These are phyloP conservation scores for Vitis hybrid DNA, from an alignment of 177 flowering plant genomes.

Conservation along the genomic window DNA sequence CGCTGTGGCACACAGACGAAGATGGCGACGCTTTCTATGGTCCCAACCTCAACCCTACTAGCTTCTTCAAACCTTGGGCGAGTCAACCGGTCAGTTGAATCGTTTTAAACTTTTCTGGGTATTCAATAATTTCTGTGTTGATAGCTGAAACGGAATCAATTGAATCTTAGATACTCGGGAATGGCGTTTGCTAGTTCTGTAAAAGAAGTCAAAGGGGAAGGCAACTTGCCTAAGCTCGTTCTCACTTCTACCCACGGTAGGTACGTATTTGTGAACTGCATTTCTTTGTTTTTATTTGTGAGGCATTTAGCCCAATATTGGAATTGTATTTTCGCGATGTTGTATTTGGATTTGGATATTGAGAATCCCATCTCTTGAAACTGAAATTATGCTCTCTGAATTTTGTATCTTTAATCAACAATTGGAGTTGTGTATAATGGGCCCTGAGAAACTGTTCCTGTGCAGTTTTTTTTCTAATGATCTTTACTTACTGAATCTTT, in stretches of 20 bases:
- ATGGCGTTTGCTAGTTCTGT: conserved; percentile 54
- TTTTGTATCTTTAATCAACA: no score
- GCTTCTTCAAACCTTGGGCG: conserved; percentile 28
- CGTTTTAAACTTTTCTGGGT: background rate
- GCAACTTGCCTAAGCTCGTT: conserved; percentile 74
- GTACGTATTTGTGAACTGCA: conserved; percentile 23
- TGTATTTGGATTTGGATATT: no score
- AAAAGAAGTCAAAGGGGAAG: conserved; percentile 54
- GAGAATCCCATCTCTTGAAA: no score
- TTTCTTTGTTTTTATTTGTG: background rate
- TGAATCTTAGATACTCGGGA: conserved; percentile 29
- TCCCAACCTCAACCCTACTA: conserved; percentile 20
- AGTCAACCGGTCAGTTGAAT: conserved; percentile 34
- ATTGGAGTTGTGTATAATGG: no score
- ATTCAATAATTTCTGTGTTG: background rate
- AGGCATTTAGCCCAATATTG: background rate
- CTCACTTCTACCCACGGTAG: conserved; percentile 69
- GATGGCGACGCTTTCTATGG: conserved; percentile 30
- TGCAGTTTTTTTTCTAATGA: no score
- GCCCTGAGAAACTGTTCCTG: no score
- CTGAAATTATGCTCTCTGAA: no score
- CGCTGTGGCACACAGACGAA: no score
- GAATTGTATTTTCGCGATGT: background rate
- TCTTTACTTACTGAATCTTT: no score
- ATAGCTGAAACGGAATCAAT: background rate